Evolutionary conservation across 2,329 filamentous ascomycete species (phyloP), one percentile per base, ranked within the genome.

Genomic region (Pezicula carpinea): DNA sequence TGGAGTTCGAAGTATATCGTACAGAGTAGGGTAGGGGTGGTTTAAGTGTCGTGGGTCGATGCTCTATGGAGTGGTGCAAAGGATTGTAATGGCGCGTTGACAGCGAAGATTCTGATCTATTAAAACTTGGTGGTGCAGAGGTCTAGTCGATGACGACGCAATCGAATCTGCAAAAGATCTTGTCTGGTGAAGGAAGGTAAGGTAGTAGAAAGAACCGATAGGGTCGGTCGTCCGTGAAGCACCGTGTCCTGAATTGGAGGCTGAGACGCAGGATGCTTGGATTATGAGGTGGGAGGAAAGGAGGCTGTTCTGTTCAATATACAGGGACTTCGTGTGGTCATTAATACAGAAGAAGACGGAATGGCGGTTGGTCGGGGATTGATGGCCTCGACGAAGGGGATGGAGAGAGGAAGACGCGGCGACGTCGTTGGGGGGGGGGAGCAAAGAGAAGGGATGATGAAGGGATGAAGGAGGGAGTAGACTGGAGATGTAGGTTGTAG

Each of bases 141-240:
- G 50, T 53, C 50, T 49, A 53, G 48, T 53, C 54, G 54, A 57
- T 59, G 51, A 53, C 52, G 44, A 43, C 48, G 52, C 44, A 38
- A 36, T 47, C 46, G 39, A 40, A 34, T 34, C 39, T 46, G 43
- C 41, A 48, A 46, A 54, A 51, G 46, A 44, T 48, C 26, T 54
- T 39, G n/a, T 49, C 10, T 41, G 31, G 31, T 44, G 59, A 61
- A 59, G 52, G 51, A 45, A 44, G 44, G 43, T 43, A n/a, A n/a
- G n/a, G n/a, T n/a, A n/a, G n/a, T n/a, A 50, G 46, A 48, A 29
- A 15, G 34, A 33, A 46, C 58, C 59, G 59, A 61, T 56, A 49
- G 42, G 52, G 55, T 60, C 53, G 56, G 59, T 53, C 51, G 51
- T 59, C 56, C 55, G 59, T 62, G 57, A 50, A 53, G 53, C 50